Base-by-base conservation (phyloP, 2,329 filamentous ascomycete genomes). In the Hymenoscyphus linearis region DNA sequence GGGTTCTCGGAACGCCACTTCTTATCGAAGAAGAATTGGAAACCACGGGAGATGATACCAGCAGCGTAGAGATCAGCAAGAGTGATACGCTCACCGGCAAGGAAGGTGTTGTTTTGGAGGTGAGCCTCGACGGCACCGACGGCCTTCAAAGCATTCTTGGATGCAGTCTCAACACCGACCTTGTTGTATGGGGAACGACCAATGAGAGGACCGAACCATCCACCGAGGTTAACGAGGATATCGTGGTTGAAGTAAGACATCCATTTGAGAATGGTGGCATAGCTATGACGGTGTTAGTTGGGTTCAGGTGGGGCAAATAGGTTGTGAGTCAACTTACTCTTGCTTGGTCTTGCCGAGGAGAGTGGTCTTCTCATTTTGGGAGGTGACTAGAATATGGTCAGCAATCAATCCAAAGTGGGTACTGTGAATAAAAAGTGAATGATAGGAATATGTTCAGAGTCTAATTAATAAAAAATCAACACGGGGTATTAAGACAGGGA, bases 341-440 rank as follows among this genome's bases (percentile, higher is more conserved):
- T 99, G 93, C 89, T 99, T 99, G 82, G 93, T 99, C 89, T 98
- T 98, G 76, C 95, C 95, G 73, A 99, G 87, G 69, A 99, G 92
- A 71, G 92, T 96, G 73, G 95, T 99, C 89, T 98, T 98, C 88
- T 98, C 95, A 79, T 99, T 99, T 83, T 99, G 95, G 72, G 95
- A 98, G 74, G 95, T 92, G 77, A 99, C 95, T 98, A 75, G 65
- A 64, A 62, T 68, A 64, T 62, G 63, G 63, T 71, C 62, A 70
- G 67, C 62, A 57, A 27, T 40, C 60, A 59, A 36, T 62, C 52
- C 57, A 58, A 59, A 52, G 52, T 27, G 52, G 62, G 27, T 64
- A 57, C 56, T 61, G 65, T 34, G 58, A 59, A 61, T 47, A 4
- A 59, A 40, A 60, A 54, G 54, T 25, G 47, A 60, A 60, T 52